Conservation (phyloP, 2,329 filamentous ascomycete species). For the Delphinella strobiligena region DNA sequence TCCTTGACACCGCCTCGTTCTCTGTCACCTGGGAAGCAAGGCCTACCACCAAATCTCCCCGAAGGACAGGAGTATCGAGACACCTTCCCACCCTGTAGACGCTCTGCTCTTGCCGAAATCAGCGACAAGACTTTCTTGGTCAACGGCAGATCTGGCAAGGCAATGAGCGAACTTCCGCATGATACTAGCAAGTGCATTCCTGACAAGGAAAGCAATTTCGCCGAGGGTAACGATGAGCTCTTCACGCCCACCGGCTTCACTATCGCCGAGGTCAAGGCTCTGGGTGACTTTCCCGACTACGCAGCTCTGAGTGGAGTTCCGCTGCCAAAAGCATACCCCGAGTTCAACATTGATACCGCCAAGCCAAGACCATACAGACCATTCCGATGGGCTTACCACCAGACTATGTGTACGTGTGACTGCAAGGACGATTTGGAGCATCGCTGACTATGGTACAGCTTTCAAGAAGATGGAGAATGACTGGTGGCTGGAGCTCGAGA, state of each 20-base stretch:
- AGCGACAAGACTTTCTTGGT: constrained; percentile 15
- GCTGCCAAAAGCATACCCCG: constrained; percentile 48
- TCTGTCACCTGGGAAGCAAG: constrained; percentile 37
- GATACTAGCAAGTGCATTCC: constrained; percentile 14
- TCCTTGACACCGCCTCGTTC: constrained; percentile 42
- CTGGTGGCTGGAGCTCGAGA: constrained; percentile 84
- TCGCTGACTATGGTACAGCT: constrained; percentile 35
- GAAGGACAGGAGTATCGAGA: constrained; percentile 28
- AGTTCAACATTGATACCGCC: constrained; percentile 59
- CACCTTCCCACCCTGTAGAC: constrained; percentile 41
- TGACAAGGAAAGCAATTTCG: constrained; percentile 13
- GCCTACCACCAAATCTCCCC: constrained; percentile 14
- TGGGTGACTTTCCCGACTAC: constrained; percentile 74
- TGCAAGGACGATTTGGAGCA: neutral
- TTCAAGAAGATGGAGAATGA: constrained; percentile 66
- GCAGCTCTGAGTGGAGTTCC: constrained; percentile 62
- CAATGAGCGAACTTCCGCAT: constrained; percentile 14
- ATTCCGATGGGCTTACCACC: constrained; percentile 74
- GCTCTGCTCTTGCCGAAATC: constrained; percentile 31
- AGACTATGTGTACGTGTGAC: constrained; percentile 66
- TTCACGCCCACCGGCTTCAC: constrained; percentile 56
- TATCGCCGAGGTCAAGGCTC: constrained; percentile 51
- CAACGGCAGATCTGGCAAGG: constrained; percentile 16
- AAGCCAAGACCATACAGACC: constrained; percentile 65
- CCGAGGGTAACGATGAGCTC: constrained; percentile 11